Conservation (phyloP, 2,329 filamentous ascomycete genomes). For the Fusarium torulosum region DNA sequence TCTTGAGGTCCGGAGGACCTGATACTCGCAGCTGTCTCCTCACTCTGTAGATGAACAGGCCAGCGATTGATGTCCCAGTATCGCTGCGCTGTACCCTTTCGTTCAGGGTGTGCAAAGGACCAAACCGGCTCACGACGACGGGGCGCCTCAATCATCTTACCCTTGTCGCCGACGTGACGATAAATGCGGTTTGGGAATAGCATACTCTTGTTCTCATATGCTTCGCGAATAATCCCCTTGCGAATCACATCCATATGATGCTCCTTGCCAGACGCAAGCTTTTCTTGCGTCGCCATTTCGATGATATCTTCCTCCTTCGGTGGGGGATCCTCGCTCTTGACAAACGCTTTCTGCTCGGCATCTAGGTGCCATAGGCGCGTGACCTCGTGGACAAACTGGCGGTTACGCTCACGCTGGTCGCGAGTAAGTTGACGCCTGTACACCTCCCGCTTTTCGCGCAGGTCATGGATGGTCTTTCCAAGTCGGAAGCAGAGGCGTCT, state of each 20-base stretch:
- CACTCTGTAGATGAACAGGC: slow-evolving; percentile 58
- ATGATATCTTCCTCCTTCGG: slow-evolving; percentile 47
- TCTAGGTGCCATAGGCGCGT: slow-evolving; percentile 35
- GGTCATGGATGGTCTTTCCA: slow-evolving; percentile 50
- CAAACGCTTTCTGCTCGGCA: slow-evolving; percentile 1
- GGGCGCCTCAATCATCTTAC: slow-evolving; percentile 24
- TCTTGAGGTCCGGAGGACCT: neutral
- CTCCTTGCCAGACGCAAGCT: slow-evolving; percentile 25
- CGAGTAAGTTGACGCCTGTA: slow-evolving; percentile 24
- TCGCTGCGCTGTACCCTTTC: slow-evolving; percentile 30
- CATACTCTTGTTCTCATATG: slow-evolving; percentile 57
- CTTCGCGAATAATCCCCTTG: slow-evolving; percentile 58
- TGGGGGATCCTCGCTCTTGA: no score
- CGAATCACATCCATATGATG: slow-evolving; percentile 49
- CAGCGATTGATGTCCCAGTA: slow-evolving; percentile 64
- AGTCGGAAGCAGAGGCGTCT: slow-evolving; percentile 55
- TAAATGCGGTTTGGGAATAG: slow-evolving; percentile 55
- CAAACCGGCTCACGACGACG: slow-evolving; percentile 50
- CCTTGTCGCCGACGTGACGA: slow-evolving; percentile 37
- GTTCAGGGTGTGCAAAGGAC: slow-evolving; percentile 49
- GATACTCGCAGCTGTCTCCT: slow-evolving; percentile 42
- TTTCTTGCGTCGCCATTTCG: slow-evolving; percentile 49
- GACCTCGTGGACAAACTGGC: slow-evolving; percentile 27
- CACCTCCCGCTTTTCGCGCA: slow-evolving; percentile 16
- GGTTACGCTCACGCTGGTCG: slow-evolving; percentile 18